Evolutionary conservation across 768 basidiomycete genomes (phyloP).

Genomic region (Termitomyces sp.): DNA sequence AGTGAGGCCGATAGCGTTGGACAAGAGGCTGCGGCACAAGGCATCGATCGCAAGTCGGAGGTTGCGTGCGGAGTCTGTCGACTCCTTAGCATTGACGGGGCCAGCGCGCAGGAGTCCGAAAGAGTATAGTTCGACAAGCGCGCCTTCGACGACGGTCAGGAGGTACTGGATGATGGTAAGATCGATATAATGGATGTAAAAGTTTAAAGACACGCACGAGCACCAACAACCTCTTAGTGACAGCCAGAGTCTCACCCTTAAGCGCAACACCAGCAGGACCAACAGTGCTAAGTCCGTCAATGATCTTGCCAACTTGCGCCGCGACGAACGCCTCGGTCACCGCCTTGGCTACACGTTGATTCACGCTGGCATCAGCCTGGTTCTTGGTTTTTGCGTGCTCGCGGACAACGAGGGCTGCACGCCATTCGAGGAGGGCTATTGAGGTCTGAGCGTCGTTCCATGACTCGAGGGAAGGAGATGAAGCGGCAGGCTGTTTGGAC

Average conservation of each 20-base stretch:
- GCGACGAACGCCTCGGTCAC: constrained; percentile 71
- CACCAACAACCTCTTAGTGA: constrained; percentile 35
- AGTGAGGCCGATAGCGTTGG: constrained; percentile 63
- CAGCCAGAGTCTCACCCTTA: constrained; percentile 8
- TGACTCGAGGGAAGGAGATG: constrained; percentile 12
- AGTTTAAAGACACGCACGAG: constrained; percentile 33
- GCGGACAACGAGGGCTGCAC: constrained; percentile 59
- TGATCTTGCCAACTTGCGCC: constrained; percentile 46
- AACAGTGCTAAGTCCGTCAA: constrained; percentile 28
- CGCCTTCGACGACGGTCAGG: constrained; percentile 51
- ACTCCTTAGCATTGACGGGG: constrained; percentile 8
- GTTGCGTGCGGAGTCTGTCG: constrained; percentile 41
- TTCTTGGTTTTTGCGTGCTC: constrained; percentile 33
- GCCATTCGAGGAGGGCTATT: constrained; percentile 56
- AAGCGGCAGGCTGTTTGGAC: constrained; percentile 13
- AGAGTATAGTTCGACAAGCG: constrained; percentile 57
- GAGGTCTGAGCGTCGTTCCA: constrained; percentile 38
- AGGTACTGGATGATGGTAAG: constrained; percentile 46
- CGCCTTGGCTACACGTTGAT: constrained; percentile 58
- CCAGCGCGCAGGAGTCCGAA: constrained; percentile 39
- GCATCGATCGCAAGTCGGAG: constrained; percentile 49
- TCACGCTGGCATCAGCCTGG: constrained; percentile 51
- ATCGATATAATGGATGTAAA: neutral
- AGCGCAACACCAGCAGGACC: constrained; percentile 20
- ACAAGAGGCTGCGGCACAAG: constrained; percentile 50